These are phyloP conservation scores for Cyclostephanos tholiformis DNA, from an alignment of 108 stramenopile genomes.

Conservation along the genomic window DNA sequence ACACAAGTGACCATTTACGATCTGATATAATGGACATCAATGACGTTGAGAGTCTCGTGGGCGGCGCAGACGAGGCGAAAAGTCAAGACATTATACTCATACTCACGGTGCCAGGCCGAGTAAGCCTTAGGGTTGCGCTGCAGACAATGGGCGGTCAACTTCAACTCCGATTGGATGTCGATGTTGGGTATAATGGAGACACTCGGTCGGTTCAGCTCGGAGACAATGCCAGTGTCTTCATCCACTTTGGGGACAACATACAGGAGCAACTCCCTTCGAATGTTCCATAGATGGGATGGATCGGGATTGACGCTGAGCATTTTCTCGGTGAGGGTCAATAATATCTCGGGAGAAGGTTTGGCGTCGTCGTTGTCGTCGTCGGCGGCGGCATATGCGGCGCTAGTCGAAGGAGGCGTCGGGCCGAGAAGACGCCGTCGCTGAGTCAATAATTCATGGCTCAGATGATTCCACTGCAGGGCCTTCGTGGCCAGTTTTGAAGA, in stretches of 20 bases:
- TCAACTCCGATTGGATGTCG: constrained; percentile 53
- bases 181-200: neutral
- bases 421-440: constrained; percentile 37
- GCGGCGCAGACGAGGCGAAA: neutral
- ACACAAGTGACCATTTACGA: constrained; percentile 92
- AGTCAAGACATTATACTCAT: neutral
- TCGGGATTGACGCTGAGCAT: constrained; percentile 92
- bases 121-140: constrained; percentile 96
- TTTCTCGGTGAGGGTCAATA: constrained; percentile 74
- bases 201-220: neutral
- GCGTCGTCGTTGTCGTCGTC: constrained; percentile 6
- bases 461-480: constrained; percentile 78
- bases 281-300: constrained; percentile 95
- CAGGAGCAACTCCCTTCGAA: constrained; percentile 79
- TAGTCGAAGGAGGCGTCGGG: constrained; percentile 5
- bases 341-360: constrained; percentile 46
- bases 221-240: neutral
- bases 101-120: constrained; percentile 89
- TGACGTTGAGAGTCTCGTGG: neutral
- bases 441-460: constrained; percentile 54
- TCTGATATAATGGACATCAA: constrained; percentile 21
- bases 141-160: constrained; percentile 78
- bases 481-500: constrained; percentile 62
- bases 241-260: constrained; percentile 11
- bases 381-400: constrained; percentile 12